phyloP scores from a whole-genome alignment of 1,139 yeast species.

The Groenewaldozyma auringiensis region DNA sequence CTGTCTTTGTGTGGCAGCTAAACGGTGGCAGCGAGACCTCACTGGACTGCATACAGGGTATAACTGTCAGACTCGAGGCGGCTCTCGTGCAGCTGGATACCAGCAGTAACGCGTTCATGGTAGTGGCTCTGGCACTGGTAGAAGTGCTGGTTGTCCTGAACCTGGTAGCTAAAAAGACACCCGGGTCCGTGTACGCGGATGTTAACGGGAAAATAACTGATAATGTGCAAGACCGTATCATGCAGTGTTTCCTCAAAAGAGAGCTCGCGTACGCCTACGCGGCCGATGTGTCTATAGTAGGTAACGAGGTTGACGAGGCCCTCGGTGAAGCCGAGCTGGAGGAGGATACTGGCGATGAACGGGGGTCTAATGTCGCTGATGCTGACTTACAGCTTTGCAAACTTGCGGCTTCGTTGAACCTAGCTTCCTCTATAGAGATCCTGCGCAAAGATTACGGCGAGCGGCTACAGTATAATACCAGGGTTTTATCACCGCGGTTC shows the following conservation, averaged over 20 bases:
- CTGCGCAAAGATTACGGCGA: conserved; percentile 13
- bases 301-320: conserved; percentile 11
- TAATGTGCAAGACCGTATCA: conserved; percentile 12
- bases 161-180: background rate
- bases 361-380: conserved; percentile 1
- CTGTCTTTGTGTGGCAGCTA: conserved; percentile 2
- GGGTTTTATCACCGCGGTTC: conserved; percentile 21
- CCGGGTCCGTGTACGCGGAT: background rate
- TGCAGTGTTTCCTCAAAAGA: conserved; percentile 18
- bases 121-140: conserved; percentile 9
- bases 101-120: background rate
- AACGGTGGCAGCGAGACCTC: background rate
- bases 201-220: conserved; percentile 4
- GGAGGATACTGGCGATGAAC: conserved; percentile 1
- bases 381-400: conserved; percentile 17
- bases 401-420: conserved; percentile 19
- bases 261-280: conserved; percentile 16
- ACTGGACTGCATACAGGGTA: background rate
- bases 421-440: conserved; percentile 20
- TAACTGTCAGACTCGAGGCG: background rate
- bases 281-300: conserved; percentile 12
- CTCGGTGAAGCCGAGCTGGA: conserved; percentile 10
- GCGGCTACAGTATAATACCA: conserved; percentile 17
- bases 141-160: conserved; percentile 14
- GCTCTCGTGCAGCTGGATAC: background rate